Percentiles rank a stretch among this genome's conserved stretches.
Conservation (phyloP, 1,284 basidiomycete species). For the Schizophyllum commune region DNA sequence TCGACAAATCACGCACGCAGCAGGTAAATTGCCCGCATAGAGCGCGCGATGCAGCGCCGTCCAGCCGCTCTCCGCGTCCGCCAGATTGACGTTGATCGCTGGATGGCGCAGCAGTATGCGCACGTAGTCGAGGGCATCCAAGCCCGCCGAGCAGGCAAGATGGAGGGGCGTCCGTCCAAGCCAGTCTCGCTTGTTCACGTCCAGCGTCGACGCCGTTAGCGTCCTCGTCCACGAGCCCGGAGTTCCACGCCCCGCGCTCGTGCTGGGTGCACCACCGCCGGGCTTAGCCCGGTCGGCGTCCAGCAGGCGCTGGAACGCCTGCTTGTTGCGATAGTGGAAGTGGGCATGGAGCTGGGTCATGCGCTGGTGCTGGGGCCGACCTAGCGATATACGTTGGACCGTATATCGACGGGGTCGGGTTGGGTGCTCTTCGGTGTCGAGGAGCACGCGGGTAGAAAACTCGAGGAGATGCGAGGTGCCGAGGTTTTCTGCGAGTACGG, state of each 20-base stretch:
- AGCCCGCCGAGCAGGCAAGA: slow-evolving; percentile 56
- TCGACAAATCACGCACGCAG: slow-evolving; percentile 42
- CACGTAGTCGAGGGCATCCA: slow-evolving; percentile 73
- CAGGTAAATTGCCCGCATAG: slow-evolving; percentile 79
- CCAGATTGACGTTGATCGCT: slow-evolving; percentile 72
- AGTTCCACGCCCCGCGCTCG: slow-evolving; percentile 36
- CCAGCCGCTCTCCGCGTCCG: slow-evolving; percentile 85
- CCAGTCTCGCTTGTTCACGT: slow-evolving; percentile 70
- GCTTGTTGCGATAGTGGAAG: slow-evolving; percentile 69
- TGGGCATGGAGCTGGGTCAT: slow-evolving; percentile 81
- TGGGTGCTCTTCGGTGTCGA: neutral
- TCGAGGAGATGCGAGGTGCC: too few relatives aligned
- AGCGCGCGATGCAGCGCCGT: slow-evolving; percentile 89
- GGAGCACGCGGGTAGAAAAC: neutral
- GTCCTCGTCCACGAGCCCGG: too few relatives aligned
- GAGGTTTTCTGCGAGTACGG: too few relatives aligned
- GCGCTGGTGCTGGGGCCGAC: slow-evolving; percentile 29
- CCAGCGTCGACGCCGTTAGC: slow-evolving; percentile 29
- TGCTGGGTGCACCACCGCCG: slow-evolving; percentile 24
- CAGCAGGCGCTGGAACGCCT: slow-evolving; percentile 77
- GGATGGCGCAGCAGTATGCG: slow-evolving; percentile 76
- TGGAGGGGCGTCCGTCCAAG: slow-evolving; percentile 82
- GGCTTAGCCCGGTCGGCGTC: slow-evolving; percentile 35
- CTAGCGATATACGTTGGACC: slow-evolving; percentile 6
- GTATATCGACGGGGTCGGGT: neutral